Base-by-base conservation (phyloP, 805 yeast species). In the Metschnikowia similis region DNA sequence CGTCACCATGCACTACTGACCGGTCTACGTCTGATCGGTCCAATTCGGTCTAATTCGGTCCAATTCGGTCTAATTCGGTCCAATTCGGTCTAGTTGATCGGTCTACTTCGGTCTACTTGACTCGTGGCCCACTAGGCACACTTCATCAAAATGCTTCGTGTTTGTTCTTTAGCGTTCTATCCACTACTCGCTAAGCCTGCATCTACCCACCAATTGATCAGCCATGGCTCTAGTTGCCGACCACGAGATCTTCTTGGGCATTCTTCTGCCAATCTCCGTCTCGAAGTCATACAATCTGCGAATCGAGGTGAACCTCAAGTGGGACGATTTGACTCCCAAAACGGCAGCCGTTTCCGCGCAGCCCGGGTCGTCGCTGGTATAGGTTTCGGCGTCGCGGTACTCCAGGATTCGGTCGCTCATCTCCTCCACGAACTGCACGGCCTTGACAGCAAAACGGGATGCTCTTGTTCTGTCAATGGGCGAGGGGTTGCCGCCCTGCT, bases 211-310 rank as follows among this genome's bases (percentile, higher is more conserved):
- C 66, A 92, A 74, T 69, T 83, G 84, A 72, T 90, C 96, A 50
- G 92, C 87, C 64, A 88, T 80, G 45, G 84, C 85, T 63, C 95
- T 79, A 46, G 84, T 73, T 30, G 75, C 75, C 44, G 77, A 74
- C 99, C 99, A 94, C 69, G 87, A 89, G 45, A 90, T 84, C 50
- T 75, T 71, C 75, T 88, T 90, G 60, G 98, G 96, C 81, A 94
- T 84, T 76, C 99, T 85, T 67, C 75, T 81, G 21, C 70, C 75
- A 35, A 87, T 66, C 59, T 88, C 89, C 14, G 98, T 89, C 70
- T 94, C 98, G 64, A 74, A 85, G 64, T 91, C 96, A 70, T 87
- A 91, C 56, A 92, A 76, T 52, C 78, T 80, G 65, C 87, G 79
- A 50, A 94, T 79, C 8, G 94, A 75, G 9, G 88, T 77, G 73